Evolutionary conservation across 352 stramenopile genomes (phyloP).

Genomic region (Globisporangium nagaii): DNA sequence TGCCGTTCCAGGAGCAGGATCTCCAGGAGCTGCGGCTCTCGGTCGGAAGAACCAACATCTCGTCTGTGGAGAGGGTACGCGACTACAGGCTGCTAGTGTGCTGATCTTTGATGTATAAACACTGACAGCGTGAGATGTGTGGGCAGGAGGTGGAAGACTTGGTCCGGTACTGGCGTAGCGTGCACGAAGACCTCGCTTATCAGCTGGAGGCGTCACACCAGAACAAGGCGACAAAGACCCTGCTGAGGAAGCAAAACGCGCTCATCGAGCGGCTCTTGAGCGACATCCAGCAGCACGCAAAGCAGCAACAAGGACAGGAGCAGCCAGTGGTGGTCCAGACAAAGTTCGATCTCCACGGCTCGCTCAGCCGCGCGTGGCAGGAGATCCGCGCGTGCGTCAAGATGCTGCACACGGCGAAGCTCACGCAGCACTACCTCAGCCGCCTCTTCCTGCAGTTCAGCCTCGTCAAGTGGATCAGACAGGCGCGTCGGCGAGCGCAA

Average conservation of each 20-base stretch:
- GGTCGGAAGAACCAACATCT: constrained; percentile 48
- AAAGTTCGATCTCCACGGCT: constrained; percentile 4
- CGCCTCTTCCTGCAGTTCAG: constrained; percentile 54
- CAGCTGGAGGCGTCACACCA: constrained; percentile 61
- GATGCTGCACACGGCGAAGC: constrained; percentile 56
- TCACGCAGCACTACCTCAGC: constrained; percentile 70
- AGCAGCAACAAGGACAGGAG: constrained; percentile 8
- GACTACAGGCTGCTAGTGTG: too few relatives aligned
- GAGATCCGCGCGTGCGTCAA: constrained; percentile 59
- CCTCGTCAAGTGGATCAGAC: constrained; percentile 50
- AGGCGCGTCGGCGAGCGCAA: constrained; percentile 32
- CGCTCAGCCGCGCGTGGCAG: constrained; percentile 36
- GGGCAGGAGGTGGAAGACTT: constrained; percentile 60
- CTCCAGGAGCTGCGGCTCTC: constrained; percentile 40
- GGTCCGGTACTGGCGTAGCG: constrained; percentile 48
- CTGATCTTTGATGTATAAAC: too few relatives aligned
- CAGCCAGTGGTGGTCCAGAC: neutral
- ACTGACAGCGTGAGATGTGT: too few relatives aligned
- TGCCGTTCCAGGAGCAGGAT: constrained; percentile 44
- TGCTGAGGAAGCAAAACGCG: constrained; percentile 47
- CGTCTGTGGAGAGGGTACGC: constrained; percentile 33
- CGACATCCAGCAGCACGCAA: constrained; percentile 21
- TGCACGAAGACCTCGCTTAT: constrained; percentile 35
- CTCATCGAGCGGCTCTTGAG: constrained; percentile 50
- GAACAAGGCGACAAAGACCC: constrained; percentile 50